Evolutionary conservation across 176 grass and related monocot species (phyloP).

Genomic region (Bromus sterilis): DNA sequence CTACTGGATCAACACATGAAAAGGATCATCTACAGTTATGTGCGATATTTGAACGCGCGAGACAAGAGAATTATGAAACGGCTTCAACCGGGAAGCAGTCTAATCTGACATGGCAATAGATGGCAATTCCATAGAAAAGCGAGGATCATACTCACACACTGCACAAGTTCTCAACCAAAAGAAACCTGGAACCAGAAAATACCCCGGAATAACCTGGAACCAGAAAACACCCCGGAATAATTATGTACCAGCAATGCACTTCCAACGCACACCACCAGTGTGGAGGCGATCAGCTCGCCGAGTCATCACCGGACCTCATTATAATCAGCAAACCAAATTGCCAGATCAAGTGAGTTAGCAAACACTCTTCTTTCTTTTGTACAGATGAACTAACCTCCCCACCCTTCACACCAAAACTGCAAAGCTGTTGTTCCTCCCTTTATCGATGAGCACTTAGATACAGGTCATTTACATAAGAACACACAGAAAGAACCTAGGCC

Average conservation of each 20-base stretch:
- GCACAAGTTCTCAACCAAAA: too few species aligned
- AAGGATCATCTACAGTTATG: too few species aligned
- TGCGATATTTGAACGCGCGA: too few species aligned
- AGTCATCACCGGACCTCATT: not conserved
- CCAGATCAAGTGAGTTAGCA: not conserved
- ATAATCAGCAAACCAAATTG: constrained; percentile 14
- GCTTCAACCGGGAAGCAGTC: not conserved
- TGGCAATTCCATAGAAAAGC: not conserved
- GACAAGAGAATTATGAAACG: too few species aligned
- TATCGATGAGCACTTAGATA: constrained; percentile 12
- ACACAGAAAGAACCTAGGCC: constrained; percentile 4
- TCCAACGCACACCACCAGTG: not conserved
- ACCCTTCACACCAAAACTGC: constrained; percentile 27
- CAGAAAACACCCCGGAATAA: not conserved
- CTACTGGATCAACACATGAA: too few species aligned
- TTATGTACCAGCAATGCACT: not conserved
- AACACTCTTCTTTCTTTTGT: not conserved
- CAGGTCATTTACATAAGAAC: constrained; percentile 37
- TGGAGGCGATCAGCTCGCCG: not conserved
- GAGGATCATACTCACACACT: not conserved
- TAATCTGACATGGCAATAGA: not conserved
- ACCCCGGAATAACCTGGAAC: not conserved
- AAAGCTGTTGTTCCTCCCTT: not conserved
- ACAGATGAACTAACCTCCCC: not conserved
- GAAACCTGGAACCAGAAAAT: not conserved